Base-by-base conservation (phyloP, 371 early-diverging fungal genomes). In the Synchytrium microbalum region DNA sequence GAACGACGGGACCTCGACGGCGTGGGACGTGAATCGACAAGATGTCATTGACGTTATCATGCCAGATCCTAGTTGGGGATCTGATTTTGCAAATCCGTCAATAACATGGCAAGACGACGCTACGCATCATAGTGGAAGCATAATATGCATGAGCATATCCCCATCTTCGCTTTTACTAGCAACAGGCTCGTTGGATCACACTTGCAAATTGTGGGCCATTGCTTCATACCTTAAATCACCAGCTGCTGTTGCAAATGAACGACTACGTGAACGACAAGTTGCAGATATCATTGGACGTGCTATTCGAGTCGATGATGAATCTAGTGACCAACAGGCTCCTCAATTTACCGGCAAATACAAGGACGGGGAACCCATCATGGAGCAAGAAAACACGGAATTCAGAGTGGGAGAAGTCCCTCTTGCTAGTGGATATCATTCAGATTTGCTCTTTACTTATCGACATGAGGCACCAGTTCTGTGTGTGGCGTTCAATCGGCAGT, bases 121-220 rank as follows among this genome's bases (percentile, higher is more conserved):
- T 8, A 70, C 70, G 51, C 68, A 76, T 61, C 80, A 80, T 62
- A 71, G 73, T 26, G 79, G 79, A 1, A 64, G 77, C 19, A 75
- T 83, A 27, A 63, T 77, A 59, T 69, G 69, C 26, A 52, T 78
- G 26, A 32, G 58, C 5, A 54, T 81, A 3, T 74, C 79, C 1
- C 74, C 76, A 0, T 75, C 75, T 65, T 65, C 67, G 31, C 63
- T 65, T n/a, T 69, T 72, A 30, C 66, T 83, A 0, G 79, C 75
- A 0, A 71, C 81, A 2, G 75, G 79, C 2, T 63, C 74, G 8
- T 67, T 71, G 5, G 81, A 83, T 61, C 67, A 77, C 60, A 80
- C 81, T 5, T 75, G 80, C 61, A 83, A 83, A 63, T 56, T 83
- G 13, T 83, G 83, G 83, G 67, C 64, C 46, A 65, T 81, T 1